Base-by-base conservation (phyloP, 352 stramenopile species). In the Pythium chondricola region DNA sequence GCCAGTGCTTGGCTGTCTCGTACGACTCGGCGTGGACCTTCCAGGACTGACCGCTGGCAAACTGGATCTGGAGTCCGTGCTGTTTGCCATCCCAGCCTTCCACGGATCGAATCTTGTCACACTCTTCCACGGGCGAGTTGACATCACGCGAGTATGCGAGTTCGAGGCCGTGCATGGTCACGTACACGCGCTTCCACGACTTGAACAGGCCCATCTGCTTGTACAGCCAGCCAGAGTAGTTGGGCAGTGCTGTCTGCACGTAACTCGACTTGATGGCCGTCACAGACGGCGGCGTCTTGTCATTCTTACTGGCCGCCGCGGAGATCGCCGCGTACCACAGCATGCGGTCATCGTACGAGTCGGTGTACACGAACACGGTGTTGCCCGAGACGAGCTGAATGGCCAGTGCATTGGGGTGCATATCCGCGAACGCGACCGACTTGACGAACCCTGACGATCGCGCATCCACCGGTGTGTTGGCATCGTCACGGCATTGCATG, bases 201-300 rank as follows among this genome's bases (percentile, higher is more conserved):
- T 89, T 89, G 70, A 94, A 85, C 42, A 92, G 43, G 6, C 83
- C 83, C 9, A 62, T 52, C 24, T 88, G 80, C 53, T 89, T 89
- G 51, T 68, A 79, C 24, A 94, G 54, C 80, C 80, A 94, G 5
- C 83, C 83, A 11, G 80, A 80, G 54, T 90, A 63, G 61, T 93
- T 93, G 8, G 61, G 56, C 22, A 83, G 53, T 4, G 76, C 74
- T 0, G 74, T 87, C 31, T 88, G 69, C n/a, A 90, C 68, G 47
- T 90, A 90, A 21, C 66, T 74, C 33, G 71, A 77, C 52, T 93
- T 93, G 47, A 93, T 65, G 0, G 66, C 69, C 17, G 65, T 70
- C 7, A 67, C 48, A 3, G 60, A 39, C 29, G 71, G 49, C 1
- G 63, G 58, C 4, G 62, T 58, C 46, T 74, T 71, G 41, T 64